These are phyloP conservation scores for Suillus bovinus DNA, from an alignment of 768 basidiomycete genomes.

Conservation along the genomic window DNA sequence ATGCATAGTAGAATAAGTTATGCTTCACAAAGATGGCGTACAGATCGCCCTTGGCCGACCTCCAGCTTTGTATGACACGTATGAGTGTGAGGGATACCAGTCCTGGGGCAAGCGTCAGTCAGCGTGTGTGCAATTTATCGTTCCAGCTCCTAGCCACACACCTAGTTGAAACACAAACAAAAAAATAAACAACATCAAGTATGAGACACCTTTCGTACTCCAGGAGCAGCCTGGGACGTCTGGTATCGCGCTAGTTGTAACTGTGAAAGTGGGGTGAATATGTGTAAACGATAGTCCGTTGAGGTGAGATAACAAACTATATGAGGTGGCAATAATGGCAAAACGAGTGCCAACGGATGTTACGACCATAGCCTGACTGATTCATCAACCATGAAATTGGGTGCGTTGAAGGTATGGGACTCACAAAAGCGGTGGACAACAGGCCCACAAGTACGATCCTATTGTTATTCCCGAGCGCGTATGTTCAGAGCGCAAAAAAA, in stretches of 20 bases:
- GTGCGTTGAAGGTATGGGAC: neutral
- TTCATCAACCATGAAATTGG: neutral
- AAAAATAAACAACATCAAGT: neutral
- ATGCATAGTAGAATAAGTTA: neutral
- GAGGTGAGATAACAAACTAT: neutral
- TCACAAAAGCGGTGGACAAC: neutral
- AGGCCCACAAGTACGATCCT: neutral
- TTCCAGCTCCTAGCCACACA: neutral
- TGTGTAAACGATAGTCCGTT: neutral
- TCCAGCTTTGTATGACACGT: neutral
- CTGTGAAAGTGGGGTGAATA: neutral
- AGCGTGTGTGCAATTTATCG: neutral
- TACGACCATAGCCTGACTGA: neutral
- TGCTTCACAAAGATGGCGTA: neutral
- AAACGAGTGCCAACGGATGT: neutral
- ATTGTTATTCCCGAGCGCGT: neutral
- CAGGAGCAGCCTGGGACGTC: neutral
- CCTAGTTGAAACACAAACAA: neutral
- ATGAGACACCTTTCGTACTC: neutral
- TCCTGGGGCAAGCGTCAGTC: neutral
- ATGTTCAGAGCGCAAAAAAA: conserved; percentile 1
- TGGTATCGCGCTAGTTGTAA: neutral
- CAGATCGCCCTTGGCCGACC: neutral
- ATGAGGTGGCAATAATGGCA: too few species aligned
- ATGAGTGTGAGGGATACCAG: neutral